phyloP scores from a whole-genome alignment of 2,329 filamentous ascomycete species.

The Sarocladiaceae sp. region DNA sequence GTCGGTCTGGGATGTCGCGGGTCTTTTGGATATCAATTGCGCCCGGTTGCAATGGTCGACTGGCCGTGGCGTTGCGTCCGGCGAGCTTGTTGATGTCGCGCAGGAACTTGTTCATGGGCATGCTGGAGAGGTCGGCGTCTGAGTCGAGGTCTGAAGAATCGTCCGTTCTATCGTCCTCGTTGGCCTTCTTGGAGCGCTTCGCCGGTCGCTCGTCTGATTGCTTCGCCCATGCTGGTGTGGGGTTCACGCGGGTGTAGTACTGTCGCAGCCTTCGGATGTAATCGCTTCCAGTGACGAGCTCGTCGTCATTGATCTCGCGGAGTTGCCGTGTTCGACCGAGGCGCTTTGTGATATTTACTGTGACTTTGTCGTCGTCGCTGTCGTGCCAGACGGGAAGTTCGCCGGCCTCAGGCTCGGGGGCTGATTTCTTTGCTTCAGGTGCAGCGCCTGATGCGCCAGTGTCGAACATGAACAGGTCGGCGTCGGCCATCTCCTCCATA shows the following conservation, averaged over 20 bases:
- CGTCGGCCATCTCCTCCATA: constrained; percentile 63
- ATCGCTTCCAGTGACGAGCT: constrained; percentile 78
- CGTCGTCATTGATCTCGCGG: constrained; percentile 72
- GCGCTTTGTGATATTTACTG: constrained; percentile 72
- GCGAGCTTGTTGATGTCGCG: constrained; percentile 66
- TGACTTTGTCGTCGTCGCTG: constrained; percentile 86
- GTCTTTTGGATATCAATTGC: constrained; percentile 84
- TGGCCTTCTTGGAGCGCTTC: constrained; percentile 34
- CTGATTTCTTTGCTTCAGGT: constrained; percentile 21
- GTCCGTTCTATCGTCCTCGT: constrained; percentile 20
- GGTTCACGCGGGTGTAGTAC: constrained; percentile 61
- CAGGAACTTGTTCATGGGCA: constrained; percentile 74
- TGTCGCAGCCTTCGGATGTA: constrained; percentile 74
- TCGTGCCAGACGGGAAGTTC: constrained; percentile 76
- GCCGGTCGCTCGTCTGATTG: constrained; percentile 42
- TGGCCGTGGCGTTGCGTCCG: constrained; percentile 45
- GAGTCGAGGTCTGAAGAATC: constrained; percentile 52
- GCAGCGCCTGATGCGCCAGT: constrained; percentile 44
- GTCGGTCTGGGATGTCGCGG: constrained; percentile 74
- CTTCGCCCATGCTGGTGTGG: constrained; percentile 54
- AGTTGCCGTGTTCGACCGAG: constrained; percentile 71
- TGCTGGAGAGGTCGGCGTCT: constrained; percentile 56
- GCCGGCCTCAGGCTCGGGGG: constrained; percentile 16
- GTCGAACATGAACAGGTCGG: constrained; percentile 81
- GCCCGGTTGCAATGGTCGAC: constrained; percentile 74